Percentiles rank a stretch among this genome's conserved stretches.
phyloP scores from a whole-genome alignment of 2,329 filamentous ascomycete genomes.

The Trichoderma polysporum region DNA sequence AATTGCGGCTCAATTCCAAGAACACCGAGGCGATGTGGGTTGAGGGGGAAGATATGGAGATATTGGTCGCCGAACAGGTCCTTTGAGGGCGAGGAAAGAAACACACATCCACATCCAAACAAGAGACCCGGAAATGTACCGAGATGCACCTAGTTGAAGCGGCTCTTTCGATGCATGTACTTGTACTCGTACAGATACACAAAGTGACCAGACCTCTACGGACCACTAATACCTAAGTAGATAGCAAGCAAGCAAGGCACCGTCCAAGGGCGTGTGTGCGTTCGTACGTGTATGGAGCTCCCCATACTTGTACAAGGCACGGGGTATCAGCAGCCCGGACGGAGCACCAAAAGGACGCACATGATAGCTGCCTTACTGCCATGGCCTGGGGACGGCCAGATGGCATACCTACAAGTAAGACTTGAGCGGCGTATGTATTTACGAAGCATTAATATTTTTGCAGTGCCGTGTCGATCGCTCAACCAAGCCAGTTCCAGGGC shows the following conservation, averaged over 20 bases:
- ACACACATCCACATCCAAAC: not conserved
- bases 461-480: conserved; percentile 20
- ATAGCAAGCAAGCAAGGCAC: not conserved
- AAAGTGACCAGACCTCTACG: not conserved
- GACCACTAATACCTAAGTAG: no score
- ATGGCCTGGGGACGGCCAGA: conserved; percentile 13
- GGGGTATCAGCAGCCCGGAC: not conserved
- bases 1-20: not conserved
- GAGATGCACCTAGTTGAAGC: conserved; percentile 7
- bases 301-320: not conserved
- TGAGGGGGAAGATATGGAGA: conserved; percentile 2
- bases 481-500: not conserved
- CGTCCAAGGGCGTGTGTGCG: not conserved
- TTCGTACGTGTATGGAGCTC: not conserved
- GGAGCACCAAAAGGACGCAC: conserved; percentile 5
- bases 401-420: not conserved
- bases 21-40: not conserved
- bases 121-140: conserved; percentile 15
- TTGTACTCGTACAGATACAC: conserved; percentile 3
- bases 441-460: not conserved
- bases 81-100: conserved; percentile 4
- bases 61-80: not conserved
- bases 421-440: not conserved
- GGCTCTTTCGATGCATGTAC: conserved; percentile 7
- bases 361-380: conserved; percentile 11